Evolutionary conservation across 2,329 filamentous ascomycete genomes (phyloP), one percentile per base, ranked within the genome.

Genomic region (Cylindrodendrum hubeiense): DNA sequence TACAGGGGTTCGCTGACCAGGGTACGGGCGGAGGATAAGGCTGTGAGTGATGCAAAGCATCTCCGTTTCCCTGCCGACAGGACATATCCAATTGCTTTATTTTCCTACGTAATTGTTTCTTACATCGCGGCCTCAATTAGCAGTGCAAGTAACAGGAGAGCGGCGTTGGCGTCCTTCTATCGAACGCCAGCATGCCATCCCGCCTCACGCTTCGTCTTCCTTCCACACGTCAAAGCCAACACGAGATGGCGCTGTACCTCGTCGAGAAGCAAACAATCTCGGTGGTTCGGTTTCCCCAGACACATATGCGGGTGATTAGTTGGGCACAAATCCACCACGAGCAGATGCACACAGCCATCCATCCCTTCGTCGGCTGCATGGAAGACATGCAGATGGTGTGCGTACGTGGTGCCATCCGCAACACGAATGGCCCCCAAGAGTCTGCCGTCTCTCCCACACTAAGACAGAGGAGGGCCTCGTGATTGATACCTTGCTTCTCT

Each of bases 341-440:
- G 10, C 4, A 30, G 19, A 43, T 13, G 39, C 39, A 21, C 39
- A 43, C 19, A 46, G 43, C 21, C 43, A 46, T 26, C 21, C 22
- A 24, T 24, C 15, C 22, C 2, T 46, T 26, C 12, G 13, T 17
- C 43, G 10, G 12, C 43, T 17, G 43, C 43, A 46, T 46, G 43
- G 22, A 46, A 46, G 43, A 46, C 43, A 26, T 46, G 43, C 43
- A 46, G 21, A 24, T 46, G 43, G 43, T 46, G 43, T 46, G 43
- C 43, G 15, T 46, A 46, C 43, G 43, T 26, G 43, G 43, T 46
- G 21, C 43, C 43, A 26, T 46, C 43, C 43, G 41, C n/a, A 13
- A 21, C 4, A 10, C 19, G 4, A 43, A 21, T 21, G 5, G 41
- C 41, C n/a, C 41, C 41, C 41, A 43, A 43, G 19, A 8, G n/a